phyloP scores from a whole-genome alignment of 306 rosid genomes.

The Sesbania bispinosa region DNA sequence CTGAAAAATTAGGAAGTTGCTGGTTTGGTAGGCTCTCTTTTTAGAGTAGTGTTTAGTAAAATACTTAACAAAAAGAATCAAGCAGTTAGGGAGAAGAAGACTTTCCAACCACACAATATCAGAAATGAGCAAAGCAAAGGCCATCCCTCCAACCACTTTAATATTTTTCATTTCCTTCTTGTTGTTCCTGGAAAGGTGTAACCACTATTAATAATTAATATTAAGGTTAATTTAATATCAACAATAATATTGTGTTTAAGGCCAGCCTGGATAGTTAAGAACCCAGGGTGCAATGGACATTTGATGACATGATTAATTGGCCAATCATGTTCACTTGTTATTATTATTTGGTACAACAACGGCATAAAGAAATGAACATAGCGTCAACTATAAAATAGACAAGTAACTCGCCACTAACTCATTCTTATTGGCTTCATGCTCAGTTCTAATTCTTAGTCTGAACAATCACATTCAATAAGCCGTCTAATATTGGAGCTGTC shows the following conservation, averaged over 20 bases:
- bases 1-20: conserved; percentile 18
- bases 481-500: too few relatives aligned
- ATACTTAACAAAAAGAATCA: conserved; percentile 37
- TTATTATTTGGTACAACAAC: conserved; percentile 18
- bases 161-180: neutral
- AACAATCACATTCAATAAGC: too few relatives aligned
- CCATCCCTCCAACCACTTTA: conserved; percentile 32
- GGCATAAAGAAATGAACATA: neutral
- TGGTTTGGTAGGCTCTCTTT: conserved; percentile 42
- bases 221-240: conserved; percentile 1
- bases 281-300: neutral
- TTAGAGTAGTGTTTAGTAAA: conserved; percentile 40
- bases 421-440: too few relatives aligned
- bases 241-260: neutral
- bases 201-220: conserved; percentile 15
- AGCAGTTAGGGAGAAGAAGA: conserved; percentile 62
- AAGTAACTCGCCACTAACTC: too few relatives aligned
- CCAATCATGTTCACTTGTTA: conserved; percentile 14
- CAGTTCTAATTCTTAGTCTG: too few relatives aligned
- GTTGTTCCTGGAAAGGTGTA: neutral
- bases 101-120: conserved; percentile 89
- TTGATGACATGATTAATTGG: conserved; percentile 16
- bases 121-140: conserved; percentile 43
- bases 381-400: neutral
- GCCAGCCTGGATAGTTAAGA: conserved; percentile 29